phyloP scores from a whole-genome alignment of 306 rosid genomes.

The Glycine tomentella region DNA sequence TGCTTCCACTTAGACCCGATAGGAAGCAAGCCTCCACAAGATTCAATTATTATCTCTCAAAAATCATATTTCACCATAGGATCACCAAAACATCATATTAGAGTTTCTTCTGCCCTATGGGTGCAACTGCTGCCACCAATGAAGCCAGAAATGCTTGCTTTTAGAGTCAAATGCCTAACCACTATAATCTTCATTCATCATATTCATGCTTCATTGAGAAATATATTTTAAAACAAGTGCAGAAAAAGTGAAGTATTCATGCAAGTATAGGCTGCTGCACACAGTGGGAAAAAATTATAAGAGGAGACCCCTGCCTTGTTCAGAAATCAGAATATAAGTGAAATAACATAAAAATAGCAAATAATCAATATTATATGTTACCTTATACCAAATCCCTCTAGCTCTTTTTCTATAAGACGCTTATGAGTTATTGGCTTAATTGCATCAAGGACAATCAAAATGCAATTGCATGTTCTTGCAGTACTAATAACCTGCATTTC shows the following conservation, averaged over 20 bases:
- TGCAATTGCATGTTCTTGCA: slow-evolving; percentile 98
- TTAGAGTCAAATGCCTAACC: slow-evolving; percentile 16
- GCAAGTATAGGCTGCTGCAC: neutral
- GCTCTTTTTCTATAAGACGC: slow-evolving; percentile 95
- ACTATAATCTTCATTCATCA: slow-evolving; percentile 31
- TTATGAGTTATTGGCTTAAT: slow-evolving; percentile 98
- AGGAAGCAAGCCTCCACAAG: slow-evolving; percentile 41
- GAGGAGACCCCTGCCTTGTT: neutral
- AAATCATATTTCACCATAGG: slow-evolving; percentile 28
- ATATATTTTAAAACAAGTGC: slow-evolving; percentile 6
- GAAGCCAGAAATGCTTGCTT: slow-evolving; percentile 23
- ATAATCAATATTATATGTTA: slow-evolving; percentile 48
- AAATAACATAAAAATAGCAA: slow-evolving; percentile 23
- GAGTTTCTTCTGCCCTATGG: neutral
- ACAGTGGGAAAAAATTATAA: no score
- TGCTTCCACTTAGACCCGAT: neutral
- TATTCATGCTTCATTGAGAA: slow-evolving; percentile 35
- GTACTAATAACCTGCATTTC: slow-evolving; percentile 93
- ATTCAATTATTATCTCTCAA: slow-evolving; percentile 11
- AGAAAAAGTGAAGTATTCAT: neutral
- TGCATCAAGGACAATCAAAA: slow-evolving; percentile 96
- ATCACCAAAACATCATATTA: slow-evolving; percentile 23
- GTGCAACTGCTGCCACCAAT: slow-evolving; percentile 30
- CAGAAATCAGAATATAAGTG: slow-evolving; percentile 9
- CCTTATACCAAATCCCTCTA: slow-evolving; percentile 99